phyloP scores from a whole-genome alignment of 768 basidiomycete species.

The Russula brevipes region DNA sequence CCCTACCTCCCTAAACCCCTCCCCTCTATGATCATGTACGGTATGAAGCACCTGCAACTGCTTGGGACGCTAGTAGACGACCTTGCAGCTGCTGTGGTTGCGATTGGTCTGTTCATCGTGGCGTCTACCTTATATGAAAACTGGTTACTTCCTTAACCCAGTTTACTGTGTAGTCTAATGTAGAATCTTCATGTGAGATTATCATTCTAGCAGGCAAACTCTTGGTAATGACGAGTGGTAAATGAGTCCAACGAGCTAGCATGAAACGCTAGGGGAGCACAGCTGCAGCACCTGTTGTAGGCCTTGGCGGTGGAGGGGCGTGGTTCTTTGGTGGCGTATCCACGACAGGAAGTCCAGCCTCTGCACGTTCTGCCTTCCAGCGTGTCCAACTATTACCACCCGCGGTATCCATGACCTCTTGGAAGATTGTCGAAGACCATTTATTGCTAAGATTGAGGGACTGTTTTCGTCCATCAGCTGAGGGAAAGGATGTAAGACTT shows the following conservation, averaged over 20 bases:
- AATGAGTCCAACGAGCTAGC: not conserved
- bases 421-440: slow-evolving; percentile 61
- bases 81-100: slow-evolving; percentile 63
- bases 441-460: slow-evolving; percentile 57
- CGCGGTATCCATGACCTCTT: slow-evolving; percentile 64
- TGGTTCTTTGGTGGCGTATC: slow-evolving; percentile 22
- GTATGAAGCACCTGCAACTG: slow-evolving; percentile 65
- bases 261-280: slow-evolving; percentile 20
- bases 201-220: not conserved
- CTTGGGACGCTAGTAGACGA: slow-evolving; percentile 65
- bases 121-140: slow-evolving; percentile 10
- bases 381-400: slow-evolving; percentile 56
- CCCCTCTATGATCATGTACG: slow-evolving; percentile 55
- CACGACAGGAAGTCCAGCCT: slow-evolving; percentile 46
- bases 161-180: not conserved
- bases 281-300: slow-evolving; percentile 25
- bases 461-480: slow-evolving; percentile 47
- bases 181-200: not conserved
- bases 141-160: slow-evolving; percentile 5
- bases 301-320: not conserved
- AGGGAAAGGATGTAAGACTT: not conserved
- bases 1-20: slow-evolving; percentile 63
- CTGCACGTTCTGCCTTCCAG: slow-evolving; percentile 45
- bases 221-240: not conserved
- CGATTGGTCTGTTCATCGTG: slow-evolving; percentile 55